Base-by-base conservation (phyloP, 371 early-diverging fungal genomes). In the Dinochytrium kinnereticum region DNA sequence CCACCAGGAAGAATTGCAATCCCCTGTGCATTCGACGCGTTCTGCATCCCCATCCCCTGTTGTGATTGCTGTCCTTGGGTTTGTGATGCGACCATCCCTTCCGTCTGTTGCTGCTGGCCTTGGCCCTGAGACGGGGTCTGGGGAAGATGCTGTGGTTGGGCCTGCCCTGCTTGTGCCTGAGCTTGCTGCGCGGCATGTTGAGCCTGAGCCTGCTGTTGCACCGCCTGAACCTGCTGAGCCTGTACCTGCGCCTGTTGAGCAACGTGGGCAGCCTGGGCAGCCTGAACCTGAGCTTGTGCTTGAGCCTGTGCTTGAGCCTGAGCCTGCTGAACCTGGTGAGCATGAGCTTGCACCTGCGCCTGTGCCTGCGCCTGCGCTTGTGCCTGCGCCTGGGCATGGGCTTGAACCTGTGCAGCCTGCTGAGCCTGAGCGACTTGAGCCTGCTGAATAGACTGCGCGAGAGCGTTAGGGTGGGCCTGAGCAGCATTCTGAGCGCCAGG, bases 251-350 rank as follows among this genome's bases (percentile, higher is more conserved):
- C 49, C 66, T 66, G 66, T 17, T 28, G 34, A 17, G 28, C 34
- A 7, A 28, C 57, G 17, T 55, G 57, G 5, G 61, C 61, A 31
- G 57, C 57, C 30, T 61, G 61, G 5, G 34, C 61, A 21, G 66
- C 66, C 44, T 44, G 66, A 7, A 30, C 49, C 44, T 66, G 66
- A 7, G 66, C 66, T 30, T 66, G 66, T 2, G 38, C 44, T 17
- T 66, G 66, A 21, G 44, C 66, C 44, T 66, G 66, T 5, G 61
- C 61, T 33, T 66, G 66, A 3, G 38, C 44, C 44, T 66, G 66
- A 19, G 66, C 66, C 44, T 66, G 66, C 38, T 2, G 15, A 13
- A n/a, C 33, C 10, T 10, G 17, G 10, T 55, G 57, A 55, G 57
- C 57, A 19, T 55, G 57, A 55, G 57, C 57, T 30, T 55, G 57